phyloP scores from a whole-genome alignment of 2,329 filamentous ascomycete genomes.

The Atkinsonella texensis region DNA sequence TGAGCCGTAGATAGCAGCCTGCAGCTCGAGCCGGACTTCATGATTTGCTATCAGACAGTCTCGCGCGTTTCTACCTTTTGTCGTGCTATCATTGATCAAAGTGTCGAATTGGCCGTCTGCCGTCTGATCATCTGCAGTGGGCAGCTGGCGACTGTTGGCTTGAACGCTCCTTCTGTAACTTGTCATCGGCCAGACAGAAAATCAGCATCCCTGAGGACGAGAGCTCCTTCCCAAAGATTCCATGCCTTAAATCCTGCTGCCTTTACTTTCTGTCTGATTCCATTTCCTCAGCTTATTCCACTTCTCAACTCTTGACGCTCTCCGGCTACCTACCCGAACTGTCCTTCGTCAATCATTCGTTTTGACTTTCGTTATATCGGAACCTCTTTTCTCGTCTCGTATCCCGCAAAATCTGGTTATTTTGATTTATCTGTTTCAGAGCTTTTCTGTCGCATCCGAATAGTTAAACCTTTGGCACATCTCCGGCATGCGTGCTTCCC shows the following conservation, averaged over 20 bases:
- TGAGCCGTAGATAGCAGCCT: no score
- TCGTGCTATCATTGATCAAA: no score
- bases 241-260: background rate
- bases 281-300: background rate
- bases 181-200: no score
- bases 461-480: background rate
- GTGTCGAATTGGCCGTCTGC: no score
- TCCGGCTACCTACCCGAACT: background rate
- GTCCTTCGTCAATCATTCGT: background rate
- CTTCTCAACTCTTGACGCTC: background rate
- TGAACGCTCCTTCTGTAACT: no score
- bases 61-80: no score
- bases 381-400: slow-evolving; percentile 2
- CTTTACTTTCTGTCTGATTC: background rate
- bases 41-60: no score
- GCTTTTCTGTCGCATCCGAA: background rate
- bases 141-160: background rate
- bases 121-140: background rate
- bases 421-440: slow-evolving; percentile 2
- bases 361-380: slow-evolving; percentile 4
- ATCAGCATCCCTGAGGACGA: no score
- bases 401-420: slow-evolving; percentile 2
- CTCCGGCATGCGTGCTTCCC: slow-evolving; percentile 26
- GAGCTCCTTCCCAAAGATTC: background rate
- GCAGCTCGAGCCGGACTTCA: no score